Evolutionary conservation across 2,329 filamentous ascomycete genomes (phyloP), one percentile per base, ranked within the genome.

Genomic region (Endoconidiophora laricicola): DNA sequence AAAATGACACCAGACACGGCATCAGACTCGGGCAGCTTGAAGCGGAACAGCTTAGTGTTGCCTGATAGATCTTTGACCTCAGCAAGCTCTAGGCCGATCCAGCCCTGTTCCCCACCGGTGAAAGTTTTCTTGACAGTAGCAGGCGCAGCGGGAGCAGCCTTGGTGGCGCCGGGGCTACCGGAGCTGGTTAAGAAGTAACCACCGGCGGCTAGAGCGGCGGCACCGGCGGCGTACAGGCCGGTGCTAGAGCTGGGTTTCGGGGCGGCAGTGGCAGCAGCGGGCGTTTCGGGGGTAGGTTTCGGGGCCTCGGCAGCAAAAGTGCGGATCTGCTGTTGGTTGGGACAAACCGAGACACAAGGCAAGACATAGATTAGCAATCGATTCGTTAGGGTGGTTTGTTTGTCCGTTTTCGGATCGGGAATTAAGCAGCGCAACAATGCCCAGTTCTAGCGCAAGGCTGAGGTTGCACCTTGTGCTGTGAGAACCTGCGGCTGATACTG

Each of bases 11-110:
- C 91, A 52, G 85, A 90, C 48, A 94, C 81, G 66, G 82, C 78
- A 63, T 94, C 83, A 55, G 78, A 72, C 63, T 93, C 84, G 14
- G 86, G 85, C 41, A 96, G 78, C 60, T 81, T 79, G 68, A 98
- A 96, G 59, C 84, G 80, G 63, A 96, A 73, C 59, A 77, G 81
- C 79, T 96, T 96, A 59, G 87, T 93, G 73, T 96, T 96, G 74
- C 88, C 83, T 72, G 86, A 95, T 69, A 95, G 67, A 43, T 72
- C 68, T 68, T 94, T 83, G 46, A 87, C 75, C 50, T 81, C 78
- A 51, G 86, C 77, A 51, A 96, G 73, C 68, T 83, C 80, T 58
- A 96, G 74, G 55, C 79, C 79, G 56, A 95, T 65, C 68, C 87
- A 96, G 57, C 86, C 88, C 67, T 95, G 87, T 55, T 94, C 86